A percentile compares a stretch with the other conserved stretches of the same genome.
These are phyloP conservation scores for Leishmania amazonensis DNA, from an alignment of 208 protist species.

Conservation along the genomic window DNA sequence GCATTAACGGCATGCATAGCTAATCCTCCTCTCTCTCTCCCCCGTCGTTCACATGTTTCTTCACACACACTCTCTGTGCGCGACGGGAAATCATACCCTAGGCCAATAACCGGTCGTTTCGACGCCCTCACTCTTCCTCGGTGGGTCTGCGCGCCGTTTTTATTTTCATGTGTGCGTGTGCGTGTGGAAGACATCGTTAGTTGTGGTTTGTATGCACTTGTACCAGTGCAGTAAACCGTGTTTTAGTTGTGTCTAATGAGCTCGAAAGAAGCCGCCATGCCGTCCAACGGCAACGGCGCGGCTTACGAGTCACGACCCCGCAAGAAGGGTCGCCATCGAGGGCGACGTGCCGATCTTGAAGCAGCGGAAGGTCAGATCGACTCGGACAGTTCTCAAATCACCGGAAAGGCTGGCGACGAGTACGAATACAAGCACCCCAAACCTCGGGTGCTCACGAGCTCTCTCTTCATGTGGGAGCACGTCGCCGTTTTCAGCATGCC, in stretches of 20 bases:
- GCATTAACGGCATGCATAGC: too few species aligned
- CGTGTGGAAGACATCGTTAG: background rate
- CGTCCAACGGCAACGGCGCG: background rate
- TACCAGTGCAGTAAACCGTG: background rate
- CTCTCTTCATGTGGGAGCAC: constrained; percentile 76
- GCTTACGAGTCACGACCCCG: background rate
- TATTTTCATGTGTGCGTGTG: background rate
- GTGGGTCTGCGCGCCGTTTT: too few species aligned
- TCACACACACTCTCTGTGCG: too few species aligned
- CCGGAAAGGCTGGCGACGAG: background rate
- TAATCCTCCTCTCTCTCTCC: too few species aligned
- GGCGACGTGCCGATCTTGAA: background rate
- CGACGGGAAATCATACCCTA: too few species aligned
- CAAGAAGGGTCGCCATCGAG: background rate
- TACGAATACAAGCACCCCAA: constrained; percentile 46
- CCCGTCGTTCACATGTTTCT: too few species aligned
- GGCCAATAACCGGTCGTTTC: too few species aligned
- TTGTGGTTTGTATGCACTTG: too few species aligned
- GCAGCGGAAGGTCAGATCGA: background rate
- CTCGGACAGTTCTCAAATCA: background rate
- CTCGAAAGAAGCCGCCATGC: background rate
- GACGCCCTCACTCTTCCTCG: too few species aligned
- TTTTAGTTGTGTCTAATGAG: background rate
- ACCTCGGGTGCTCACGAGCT: constrained; percentile 31
- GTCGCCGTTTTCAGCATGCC: constrained; percentile 66